Conservation (phyloP, 306 rosid genomes). For the Fagus crenata region DNA sequence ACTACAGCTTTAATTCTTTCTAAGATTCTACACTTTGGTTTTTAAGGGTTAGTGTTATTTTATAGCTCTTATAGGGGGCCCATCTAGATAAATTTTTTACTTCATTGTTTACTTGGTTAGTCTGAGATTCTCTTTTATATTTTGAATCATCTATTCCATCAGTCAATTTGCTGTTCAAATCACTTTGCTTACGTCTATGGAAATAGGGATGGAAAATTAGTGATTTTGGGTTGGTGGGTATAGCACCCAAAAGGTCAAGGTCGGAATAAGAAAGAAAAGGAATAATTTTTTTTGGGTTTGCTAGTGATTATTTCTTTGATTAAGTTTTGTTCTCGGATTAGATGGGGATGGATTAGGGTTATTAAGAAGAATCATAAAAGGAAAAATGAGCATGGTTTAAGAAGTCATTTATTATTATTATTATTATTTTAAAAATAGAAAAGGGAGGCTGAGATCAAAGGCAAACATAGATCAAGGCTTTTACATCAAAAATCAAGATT, state of each 20-base stretch:
- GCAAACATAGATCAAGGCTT: conserved; percentile 14
- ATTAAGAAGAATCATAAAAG: conserved; percentile 24
- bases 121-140: conserved; percentile 10
- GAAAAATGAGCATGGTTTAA: conserved; percentile 30
- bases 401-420: conserved; percentile 8
- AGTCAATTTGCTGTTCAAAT: conserved; percentile 19
- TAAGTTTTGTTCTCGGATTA: conserved; percentile 31
- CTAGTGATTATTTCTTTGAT: conserved; percentile 40
- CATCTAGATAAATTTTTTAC: conserved; percentile 18
- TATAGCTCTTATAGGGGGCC: conserved; percentile 39
- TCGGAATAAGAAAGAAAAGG: conserved; percentile 39
- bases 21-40: conserved; percentile 26
- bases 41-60: conserved; percentile 37
- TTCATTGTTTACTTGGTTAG: not conserved
- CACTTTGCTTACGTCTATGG: conserved; percentile 38
- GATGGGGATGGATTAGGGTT: conserved; percentile 42
- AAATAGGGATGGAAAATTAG: conserved; percentile 39
- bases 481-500: conserved; percentile 34
- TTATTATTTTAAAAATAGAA: not conserved
- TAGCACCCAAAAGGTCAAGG: conserved; percentile 53
- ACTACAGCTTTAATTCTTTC: conserved; percentile 32
- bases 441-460: conserved; percentile 21
- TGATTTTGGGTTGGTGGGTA: conserved; percentile 59
- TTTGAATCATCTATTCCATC: not conserved
- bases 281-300: conserved; percentile 41